Evolutionary conservation across 2,329 filamentous ascomycete species (phyloP).

Genomic region (Trichophyton schoenleinii): DNA sequence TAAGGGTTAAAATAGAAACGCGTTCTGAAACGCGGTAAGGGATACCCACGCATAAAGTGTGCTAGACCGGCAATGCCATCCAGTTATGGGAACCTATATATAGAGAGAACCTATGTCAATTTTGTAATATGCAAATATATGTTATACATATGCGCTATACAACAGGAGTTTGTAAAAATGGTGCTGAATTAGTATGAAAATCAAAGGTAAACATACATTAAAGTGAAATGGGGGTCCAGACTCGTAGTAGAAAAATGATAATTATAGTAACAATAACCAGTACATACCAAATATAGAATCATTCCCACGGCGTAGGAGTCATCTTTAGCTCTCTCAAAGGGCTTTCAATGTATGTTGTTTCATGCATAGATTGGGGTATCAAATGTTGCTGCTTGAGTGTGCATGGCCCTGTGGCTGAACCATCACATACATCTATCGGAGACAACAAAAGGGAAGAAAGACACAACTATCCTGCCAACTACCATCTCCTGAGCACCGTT

Average conservation of each 20-base stretch:
- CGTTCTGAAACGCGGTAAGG: background rate
- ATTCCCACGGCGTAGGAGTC: background rate
- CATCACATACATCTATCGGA: background rate
- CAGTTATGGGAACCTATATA: background rate
- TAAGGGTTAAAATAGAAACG: background rate
- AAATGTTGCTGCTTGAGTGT: background rate
- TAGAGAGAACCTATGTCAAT: background rate
- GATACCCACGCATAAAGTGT: background rate
- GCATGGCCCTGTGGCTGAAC: background rate
- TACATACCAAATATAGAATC: background rate
- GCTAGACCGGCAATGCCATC: background rate
- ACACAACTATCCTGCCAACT: too few relatives aligned
- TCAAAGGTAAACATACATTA: background rate
- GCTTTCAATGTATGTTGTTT: background rate
- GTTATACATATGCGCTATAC: background rate
- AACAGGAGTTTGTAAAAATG: background rate
- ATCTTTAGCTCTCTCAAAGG: background rate
- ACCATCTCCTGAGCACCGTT: too few relatives aligned
- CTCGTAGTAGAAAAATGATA: too few relatives aligned
- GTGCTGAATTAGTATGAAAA: background rate
- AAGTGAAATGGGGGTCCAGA: background rate
- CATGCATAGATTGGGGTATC: background rate
- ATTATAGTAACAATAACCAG: background rate
- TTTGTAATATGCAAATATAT: background rate
- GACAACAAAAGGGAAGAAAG: background rate